Percentiles rank a stretch among this genome's conserved stretches.
Conservation (phyloP, 768 basidiomycete species). For the Mycena chlorophos region DNA sequence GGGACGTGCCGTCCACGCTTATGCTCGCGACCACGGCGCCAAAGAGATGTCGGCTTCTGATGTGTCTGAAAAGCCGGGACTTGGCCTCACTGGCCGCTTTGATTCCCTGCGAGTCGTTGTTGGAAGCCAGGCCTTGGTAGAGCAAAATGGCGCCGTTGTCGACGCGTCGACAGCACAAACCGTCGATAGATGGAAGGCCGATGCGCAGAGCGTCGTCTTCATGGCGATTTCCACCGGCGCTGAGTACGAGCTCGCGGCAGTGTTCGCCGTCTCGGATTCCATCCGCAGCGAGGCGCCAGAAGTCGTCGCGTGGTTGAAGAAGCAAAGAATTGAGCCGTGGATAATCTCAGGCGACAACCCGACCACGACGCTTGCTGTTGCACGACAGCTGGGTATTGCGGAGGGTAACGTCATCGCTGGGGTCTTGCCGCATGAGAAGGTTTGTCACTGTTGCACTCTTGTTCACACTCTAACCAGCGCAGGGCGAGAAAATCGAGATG, state of each 20-base stretch:
- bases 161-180: conserved; percentile 28
- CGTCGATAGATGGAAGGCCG: conserved; percentile 55
- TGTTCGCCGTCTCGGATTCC: conserved; percentile 67
- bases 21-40: conserved; percentile 40
- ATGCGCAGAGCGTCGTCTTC: conserved; percentile 72
- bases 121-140: conserved; percentile 71
- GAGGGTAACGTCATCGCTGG: conserved; percentile 73
- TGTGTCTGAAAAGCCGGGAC: conserved; percentile 65
- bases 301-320: conserved; percentile 55
- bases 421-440: conserved; percentile 82
- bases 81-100: conserved; percentile 60
- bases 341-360: conserved; percentile 81
- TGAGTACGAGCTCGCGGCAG: conserved; percentile 39
- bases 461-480: not conserved
- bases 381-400: conserved; percentile 64
- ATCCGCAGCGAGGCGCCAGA: conserved; percentile 56
- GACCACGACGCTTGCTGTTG: conserved; percentile 70
- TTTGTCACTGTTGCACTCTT: conserved; percentile 27
- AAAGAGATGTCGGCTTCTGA: conserved; percentile 31
- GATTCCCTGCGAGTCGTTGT: conserved; percentile 50
- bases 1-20: conserved; percentile 56
- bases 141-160: conserved; percentile 43
- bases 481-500: conserved; percentile 62
- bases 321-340: conserved; percentile 61
- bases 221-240: conserved; percentile 43